Conservation (phyloP, 192 early-diverging fungal genomes). For the Coemansia sp. region DNA sequence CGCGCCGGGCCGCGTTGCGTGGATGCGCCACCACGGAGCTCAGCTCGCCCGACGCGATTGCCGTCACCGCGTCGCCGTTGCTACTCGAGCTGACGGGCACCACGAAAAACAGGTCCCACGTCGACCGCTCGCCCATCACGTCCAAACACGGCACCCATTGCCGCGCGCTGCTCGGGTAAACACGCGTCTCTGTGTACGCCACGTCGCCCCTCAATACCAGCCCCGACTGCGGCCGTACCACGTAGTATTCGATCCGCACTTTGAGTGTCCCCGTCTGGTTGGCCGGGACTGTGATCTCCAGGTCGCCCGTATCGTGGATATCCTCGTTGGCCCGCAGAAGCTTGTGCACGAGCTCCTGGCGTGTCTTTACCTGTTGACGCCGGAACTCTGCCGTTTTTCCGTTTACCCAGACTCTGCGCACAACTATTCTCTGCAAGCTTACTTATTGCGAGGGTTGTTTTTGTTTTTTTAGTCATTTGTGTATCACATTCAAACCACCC, state of each 20-base stretch:
- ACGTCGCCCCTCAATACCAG: conserved; percentile 25
- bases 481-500: background rate
- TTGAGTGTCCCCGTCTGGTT: conserved; percentile 1
- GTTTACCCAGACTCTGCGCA: conserved; percentile 30
- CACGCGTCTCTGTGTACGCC: conserved; percentile 66
- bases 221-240: conserved; percentile 29
- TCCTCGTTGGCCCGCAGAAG: conserved; percentile 9
- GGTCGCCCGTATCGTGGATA: conserved; percentile 13
- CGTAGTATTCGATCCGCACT: conserved; percentile 46
- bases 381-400: conserved; percentile 19
- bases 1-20: conserved; percentile 55
- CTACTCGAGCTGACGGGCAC: conserved; percentile 53
- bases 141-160: conserved; percentile 82
- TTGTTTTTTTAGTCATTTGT: background rate
- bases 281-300: conserved; percentile 21
- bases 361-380: conserved; percentile 18
- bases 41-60: conserved; percentile 66
- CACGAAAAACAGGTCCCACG: conserved; percentile 79
- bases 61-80: conserved; percentile 24
- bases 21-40: conserved; percentile 64
- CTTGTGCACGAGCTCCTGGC: conserved; percentile 19
- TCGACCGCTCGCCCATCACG: conserved; percentile 59
- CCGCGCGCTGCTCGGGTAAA: conserved; percentile 65
- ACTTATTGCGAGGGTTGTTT: too few species aligned
- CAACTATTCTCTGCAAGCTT: conserved; percentile 9